These are phyloP conservation scores for Neurospora sp. DNA, from an alignment of 495 filamentous ascomycete species.

Conservation along the genomic window DNA sequence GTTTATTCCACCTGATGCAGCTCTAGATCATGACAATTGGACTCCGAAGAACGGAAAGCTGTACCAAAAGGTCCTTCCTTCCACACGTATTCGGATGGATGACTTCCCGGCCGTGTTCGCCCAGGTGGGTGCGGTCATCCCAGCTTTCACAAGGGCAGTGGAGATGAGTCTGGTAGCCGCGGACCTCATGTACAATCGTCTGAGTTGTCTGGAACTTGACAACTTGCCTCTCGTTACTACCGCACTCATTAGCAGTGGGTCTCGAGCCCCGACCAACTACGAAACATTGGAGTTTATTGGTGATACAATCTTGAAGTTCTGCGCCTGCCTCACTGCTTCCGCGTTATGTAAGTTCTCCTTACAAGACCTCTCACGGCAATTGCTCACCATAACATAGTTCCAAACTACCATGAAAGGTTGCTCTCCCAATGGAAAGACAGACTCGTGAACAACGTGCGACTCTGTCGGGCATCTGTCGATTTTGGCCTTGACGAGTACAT, in stretches of 20 bases:
- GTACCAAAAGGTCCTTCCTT: slow-evolving; percentile 26
- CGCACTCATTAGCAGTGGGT: slow-evolving; percentile 60
- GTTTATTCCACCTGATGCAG: slow-evolving; percentile 46
- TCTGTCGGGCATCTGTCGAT: slow-evolving; percentile 53
- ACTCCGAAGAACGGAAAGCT: slow-evolving; percentile 14
- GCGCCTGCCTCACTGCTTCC: slow-evolving; percentile 55
- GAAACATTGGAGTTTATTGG: slow-evolving; percentile 86
- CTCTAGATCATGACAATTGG: not conserved
- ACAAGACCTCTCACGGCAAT: not conserved
- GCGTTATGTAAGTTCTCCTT: slow-evolving; percentile 34
- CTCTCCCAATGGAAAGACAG: slow-evolving; percentile 58
- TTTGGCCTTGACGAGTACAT: slow-evolving; percentile 66
- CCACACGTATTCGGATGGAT: slow-evolving; percentile 30
- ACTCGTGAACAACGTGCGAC: slow-evolving; percentile 61
- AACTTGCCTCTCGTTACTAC: slow-evolving; percentile 51
- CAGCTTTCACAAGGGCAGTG: slow-evolving; percentile 61
- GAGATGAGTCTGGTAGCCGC: slow-evolving; percentile 55
- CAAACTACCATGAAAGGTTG: slow-evolving; percentile 68
- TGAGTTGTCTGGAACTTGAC: slow-evolving; percentile 45
- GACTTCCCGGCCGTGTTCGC: slow-evolving; percentile 49
- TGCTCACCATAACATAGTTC: slow-evolving; percentile 26
- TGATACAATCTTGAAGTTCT: slow-evolving; percentile 75
- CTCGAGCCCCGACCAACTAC: slow-evolving; percentile 57
- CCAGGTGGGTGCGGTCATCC: slow-evolving; percentile 61
- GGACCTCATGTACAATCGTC: slow-evolving; percentile 48